Evolutionary conservation across 2,329 filamentous ascomycete species (phyloP).

Genomic region (Fusarium marasasianum): DNA sequence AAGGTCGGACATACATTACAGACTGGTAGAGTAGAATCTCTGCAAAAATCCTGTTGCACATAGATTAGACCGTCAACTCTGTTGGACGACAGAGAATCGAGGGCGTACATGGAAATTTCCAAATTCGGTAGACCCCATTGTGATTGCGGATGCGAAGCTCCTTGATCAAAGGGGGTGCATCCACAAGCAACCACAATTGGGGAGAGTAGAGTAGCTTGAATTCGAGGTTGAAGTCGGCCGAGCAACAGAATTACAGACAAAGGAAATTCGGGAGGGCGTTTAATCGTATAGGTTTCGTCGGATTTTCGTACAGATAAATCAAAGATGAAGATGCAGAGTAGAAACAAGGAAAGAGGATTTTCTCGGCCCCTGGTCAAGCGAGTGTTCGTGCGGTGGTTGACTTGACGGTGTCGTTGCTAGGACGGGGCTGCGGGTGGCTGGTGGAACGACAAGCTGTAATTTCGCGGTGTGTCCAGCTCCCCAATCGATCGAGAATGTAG

Average conservation of each 20-base stretch:
- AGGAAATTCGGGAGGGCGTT: slow-evolving; percentile 2
- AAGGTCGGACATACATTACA: slow-evolving; percentile 75
- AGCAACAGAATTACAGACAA: slow-evolving; percentile 15
- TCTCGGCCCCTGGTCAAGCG: slow-evolving; percentile 18
- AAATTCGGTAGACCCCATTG: slow-evolving; percentile 70
- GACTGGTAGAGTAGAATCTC: slow-evolving; percentile 82
- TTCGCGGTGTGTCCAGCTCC: slow-evolving; percentile 31
- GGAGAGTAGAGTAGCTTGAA: neutral
- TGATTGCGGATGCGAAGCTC: slow-evolving; percentile 45
- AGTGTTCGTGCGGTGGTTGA: slow-evolving; percentile 31
- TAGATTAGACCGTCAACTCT: slow-evolving; percentile 29
- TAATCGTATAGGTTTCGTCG: slow-evolving; percentile 10
- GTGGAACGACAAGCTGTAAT: slow-evolving; percentile 33
- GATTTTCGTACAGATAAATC: slow-evolving; percentile 9
- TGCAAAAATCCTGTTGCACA: slow-evolving; percentile 76
- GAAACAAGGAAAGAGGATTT: slow-evolving; percentile 33
- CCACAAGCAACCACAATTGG: slow-evolving; percentile 43
- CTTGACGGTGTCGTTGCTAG: slow-evolving; percentile 36
- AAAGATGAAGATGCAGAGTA: slow-evolving; percentile 19
- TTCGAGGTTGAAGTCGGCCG: slow-evolving; percentile 14
- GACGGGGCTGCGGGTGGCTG: slow-evolving; percentile 34
- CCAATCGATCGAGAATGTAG: neutral
- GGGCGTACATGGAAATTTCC: slow-evolving; percentile 66
- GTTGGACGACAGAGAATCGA: slow-evolving; percentile 4
- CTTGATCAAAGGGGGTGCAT: slow-evolving; percentile 38